A percentile compares a stretch with the other conserved stretches of the same genome.
Evolutionary conservation across 768 basidiomycete genomes (phyloP).

Genomic region (Fistulinella prunicolor): DNA sequence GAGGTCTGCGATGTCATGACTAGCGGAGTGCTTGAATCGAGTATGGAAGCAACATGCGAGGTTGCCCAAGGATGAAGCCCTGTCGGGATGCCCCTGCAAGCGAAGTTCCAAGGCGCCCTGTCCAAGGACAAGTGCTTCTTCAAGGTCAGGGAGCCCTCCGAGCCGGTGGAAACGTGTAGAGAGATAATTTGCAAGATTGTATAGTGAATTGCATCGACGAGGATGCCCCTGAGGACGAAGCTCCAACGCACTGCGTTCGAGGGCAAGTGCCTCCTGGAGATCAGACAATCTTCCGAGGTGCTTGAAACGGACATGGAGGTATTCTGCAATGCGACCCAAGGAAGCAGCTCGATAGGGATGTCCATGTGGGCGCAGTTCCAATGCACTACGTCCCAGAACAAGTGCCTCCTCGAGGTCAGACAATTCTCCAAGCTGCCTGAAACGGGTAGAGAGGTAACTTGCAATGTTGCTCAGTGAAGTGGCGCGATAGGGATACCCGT

Average conservation of each 20-base stretch:
- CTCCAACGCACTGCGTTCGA: background rate
- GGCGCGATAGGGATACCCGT: background rate
- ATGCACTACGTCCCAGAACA: background rate
- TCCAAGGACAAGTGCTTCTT: background rate
- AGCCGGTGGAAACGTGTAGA: background rate
- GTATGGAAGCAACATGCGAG: background rate
- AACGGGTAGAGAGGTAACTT: background rate
- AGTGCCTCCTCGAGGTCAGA: background rate
- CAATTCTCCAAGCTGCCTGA: background rate
- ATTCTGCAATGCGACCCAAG: background rate
- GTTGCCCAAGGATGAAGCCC: background rate
- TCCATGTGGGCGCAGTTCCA: background rate
- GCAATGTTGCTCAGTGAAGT: background rate
- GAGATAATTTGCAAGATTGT: background rate
- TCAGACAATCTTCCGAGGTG: background rate
- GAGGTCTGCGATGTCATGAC: background rate
- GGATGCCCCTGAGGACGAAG: background rate
- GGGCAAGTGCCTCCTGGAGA: conserved; percentile 1
- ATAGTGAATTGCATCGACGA: background rate
- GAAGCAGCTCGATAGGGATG: background rate
- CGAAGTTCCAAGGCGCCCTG: background rate
- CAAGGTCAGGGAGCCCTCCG: background rate
- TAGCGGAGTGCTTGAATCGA: background rate
- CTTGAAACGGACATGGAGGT: background rate
- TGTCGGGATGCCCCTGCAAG: conserved; percentile 1